These are phyloP conservation scores for Colletotrichum salicis DNA, from an alignment of 2,329 filamentous ascomycete species.

Conservation along the genomic window DNA sequence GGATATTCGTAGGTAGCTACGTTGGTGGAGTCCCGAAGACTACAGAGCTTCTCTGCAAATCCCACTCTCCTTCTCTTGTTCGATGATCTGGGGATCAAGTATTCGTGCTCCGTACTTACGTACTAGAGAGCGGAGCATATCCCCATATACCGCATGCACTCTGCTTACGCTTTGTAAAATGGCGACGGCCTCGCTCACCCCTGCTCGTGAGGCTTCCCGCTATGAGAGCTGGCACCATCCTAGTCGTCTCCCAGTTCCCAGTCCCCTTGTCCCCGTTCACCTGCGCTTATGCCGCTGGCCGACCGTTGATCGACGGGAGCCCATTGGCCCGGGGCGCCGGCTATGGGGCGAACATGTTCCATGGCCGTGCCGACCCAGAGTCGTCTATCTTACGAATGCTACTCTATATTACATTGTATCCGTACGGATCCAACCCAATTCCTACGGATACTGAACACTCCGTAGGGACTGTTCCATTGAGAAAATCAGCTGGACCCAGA, in stretches of 20 bases:
- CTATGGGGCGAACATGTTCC: slow-evolving; percentile 18
- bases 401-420: too few species aligned
- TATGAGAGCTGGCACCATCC: not conserved
- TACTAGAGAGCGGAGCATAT: not conserved
- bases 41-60: not conserved
- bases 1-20: not conserved
- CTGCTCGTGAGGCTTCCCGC: slow-evolving; percentile 17
- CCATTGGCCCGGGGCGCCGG: slow-evolving; percentile 24
- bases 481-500: not conserved
- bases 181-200: not conserved
- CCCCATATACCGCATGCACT: slow-evolving; percentile 14
- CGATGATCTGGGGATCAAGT: not conserved
- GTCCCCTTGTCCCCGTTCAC: slow-evolving; percentile 1
- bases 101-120: not conserved
- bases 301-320: slow-evolving; percentile 30
- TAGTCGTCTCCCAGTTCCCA: not conserved
- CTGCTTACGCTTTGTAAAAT: slow-evolving; percentile 15
- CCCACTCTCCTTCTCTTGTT: not conserved
- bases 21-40: not conserved
- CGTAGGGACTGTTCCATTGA: not conserved
- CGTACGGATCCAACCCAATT: too few species aligned
- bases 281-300: slow-evolving; percentile 13
- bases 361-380: not conserved
- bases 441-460: not conserved
- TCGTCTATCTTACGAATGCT: slow-evolving; percentile 2